Percentiles rank a stretch among this genome's conserved stretches.
phyloP scores from a whole-genome alignment of 345 rosid species.

The Microthlaspi erraticum region DNA sequence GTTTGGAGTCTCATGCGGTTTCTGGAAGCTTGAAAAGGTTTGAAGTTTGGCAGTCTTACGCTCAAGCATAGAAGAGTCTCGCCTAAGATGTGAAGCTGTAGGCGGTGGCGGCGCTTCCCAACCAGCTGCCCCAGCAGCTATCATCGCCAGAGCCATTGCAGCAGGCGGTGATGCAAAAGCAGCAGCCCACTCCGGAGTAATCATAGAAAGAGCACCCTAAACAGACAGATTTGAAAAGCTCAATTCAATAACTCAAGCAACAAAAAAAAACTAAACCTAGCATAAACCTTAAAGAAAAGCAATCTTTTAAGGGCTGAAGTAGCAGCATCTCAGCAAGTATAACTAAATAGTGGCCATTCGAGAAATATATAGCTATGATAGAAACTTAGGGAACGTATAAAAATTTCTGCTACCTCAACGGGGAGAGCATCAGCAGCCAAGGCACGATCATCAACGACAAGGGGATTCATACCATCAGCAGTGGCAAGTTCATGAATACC shows the following conservation, averaged over 20 bases:
- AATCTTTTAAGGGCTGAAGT: slow-evolving; percentile 19
- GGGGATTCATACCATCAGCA: slow-evolving; percentile 97
- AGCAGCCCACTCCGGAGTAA: slow-evolving; percentile 97
- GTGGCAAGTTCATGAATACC: slow-evolving; percentile 98
- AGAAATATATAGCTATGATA: slow-evolving; percentile 23
- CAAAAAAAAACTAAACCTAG: slow-evolving; percentile 24
- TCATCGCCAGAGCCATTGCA: slow-evolving; percentile 99
- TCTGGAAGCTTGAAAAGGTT: slow-evolving; percentile 94
- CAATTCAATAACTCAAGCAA: slow-evolving; percentile 15
- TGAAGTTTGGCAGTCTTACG: slow-evolving; percentile 74
- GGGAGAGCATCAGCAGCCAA: slow-evolving; percentile 94
- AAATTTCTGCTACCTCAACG: slow-evolving; percentile 64
- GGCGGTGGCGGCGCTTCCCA: slow-evolving; percentile 75
- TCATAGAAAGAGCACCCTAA: slow-evolving; percentile 96
- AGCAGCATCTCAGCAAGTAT: slow-evolving; percentile 24
- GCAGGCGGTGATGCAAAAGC: slow-evolving; percentile 99
- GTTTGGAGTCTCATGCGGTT: slow-evolving; percentile 64
- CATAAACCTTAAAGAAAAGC: neutral
- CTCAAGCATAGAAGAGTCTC: slow-evolving; percentile 87
- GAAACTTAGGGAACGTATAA: slow-evolving; percentile 27
- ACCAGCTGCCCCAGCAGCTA: slow-evolving; percentile 99
- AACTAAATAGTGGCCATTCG: slow-evolving; percentile 31
- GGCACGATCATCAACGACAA: slow-evolving; percentile 89
- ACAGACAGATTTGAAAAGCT: slow-evolving; percentile 21
- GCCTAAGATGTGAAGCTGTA: slow-evolving; percentile 66